Evolutionary conservation across 768 basidiomycete species (phyloP).

Genomic region (Agrocybe pediades): DNA sequence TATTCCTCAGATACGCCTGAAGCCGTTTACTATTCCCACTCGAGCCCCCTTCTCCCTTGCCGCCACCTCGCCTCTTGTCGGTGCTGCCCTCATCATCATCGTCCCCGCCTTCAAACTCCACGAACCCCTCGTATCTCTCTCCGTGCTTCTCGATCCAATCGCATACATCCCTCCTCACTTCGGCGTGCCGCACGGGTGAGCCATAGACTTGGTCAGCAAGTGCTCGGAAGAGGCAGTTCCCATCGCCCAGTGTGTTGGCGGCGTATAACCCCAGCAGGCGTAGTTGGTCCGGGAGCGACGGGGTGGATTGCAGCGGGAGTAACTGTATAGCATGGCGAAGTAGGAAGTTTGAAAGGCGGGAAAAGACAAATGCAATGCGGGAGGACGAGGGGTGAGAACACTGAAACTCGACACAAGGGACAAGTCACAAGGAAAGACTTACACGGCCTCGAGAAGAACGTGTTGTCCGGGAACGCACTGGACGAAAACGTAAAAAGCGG

Average conservation of each 20-base stretch:
- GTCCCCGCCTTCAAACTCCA: slow-evolving; percentile 80
- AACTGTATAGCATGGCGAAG: slow-evolving; percentile 49
- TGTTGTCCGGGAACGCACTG: slow-evolving; percentile 41
- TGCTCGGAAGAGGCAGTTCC: slow-evolving; percentile 93
- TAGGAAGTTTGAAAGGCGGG: slow-evolving; percentile 13
- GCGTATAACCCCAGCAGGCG: slow-evolving; percentile 81
- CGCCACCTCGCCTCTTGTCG: slow-evolving; percentile 70
- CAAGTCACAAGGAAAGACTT: slow-evolving; percentile 24
- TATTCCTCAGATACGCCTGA: slow-evolving; percentile 62
- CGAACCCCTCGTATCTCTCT: slow-evolving; percentile 81
- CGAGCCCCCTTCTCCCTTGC: slow-evolving; percentile 72
- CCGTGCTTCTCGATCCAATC: slow-evolving; percentile 76
- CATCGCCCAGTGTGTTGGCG: slow-evolving; percentile 85
- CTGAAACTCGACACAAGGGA: neutral
- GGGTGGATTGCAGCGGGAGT: slow-evolving; percentile 49
- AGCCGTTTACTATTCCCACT: slow-evolving; percentile 13
- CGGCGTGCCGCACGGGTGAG: slow-evolving; percentile 64
- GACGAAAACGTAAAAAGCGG: slow-evolving; percentile 1
- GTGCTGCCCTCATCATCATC: slow-evolving; percentile 65
- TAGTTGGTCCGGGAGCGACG: slow-evolving; percentile 72
- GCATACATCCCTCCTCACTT: slow-evolving; percentile 76
- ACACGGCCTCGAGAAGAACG: slow-evolving; percentile 41
- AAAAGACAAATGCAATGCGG: neutral
- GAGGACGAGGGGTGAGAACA: neutral
- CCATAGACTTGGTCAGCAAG: slow-evolving; percentile 88